Base-by-base conservation (phyloP, 345 rosid species). In the Passiflora organensis region DNA sequence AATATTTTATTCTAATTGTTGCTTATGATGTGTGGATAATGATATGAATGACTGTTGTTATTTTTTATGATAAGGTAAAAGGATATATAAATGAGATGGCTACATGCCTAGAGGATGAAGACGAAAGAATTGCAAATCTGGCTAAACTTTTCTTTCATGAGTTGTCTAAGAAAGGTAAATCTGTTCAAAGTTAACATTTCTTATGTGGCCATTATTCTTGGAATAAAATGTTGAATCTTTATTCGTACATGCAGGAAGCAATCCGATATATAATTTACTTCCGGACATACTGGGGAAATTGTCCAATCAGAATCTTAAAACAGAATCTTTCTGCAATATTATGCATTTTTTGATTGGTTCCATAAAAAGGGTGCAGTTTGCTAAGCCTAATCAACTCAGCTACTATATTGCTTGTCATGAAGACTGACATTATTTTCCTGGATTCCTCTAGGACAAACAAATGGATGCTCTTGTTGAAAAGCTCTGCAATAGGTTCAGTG, bases 391-490 rank as follows among this genome's bases (percentile, higher is more conserved):
- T 72, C 66, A 53, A 21, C 52, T 22, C 16, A 24, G 50, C 57
- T 34, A 28, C 5, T 34, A 8, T 48, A 28, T 47, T 62, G 8
- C 38, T 61, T 21, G 14, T 49, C 43, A 43, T 18, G 53, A 24
- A n/a, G 48, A 4, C 13, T 54, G 14, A 24, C 39, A 70, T 50
- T 43, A 20, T 55, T 58, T 37, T 63, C 50, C 20, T 41, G 32
- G 56, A 43, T 39, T 72, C 39, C 38, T 69, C 55, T 72, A 93
- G 97, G 99, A 93, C 65, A 93, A 82, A 75, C 99, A 93, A 72
- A 89, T 93, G 97, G 99, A 93, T 58, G 74, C 96, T 59, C 91
- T 93, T 60, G 95, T 93, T 67, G 99, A 86, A 75, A 93, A 93
- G 75, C 99, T 89, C 49, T 93, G 99, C 87, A 84, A 93, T 63